These are phyloP conservation scores for Fomitopsis pinicola DNA, from an alignment of 1,284 basidiomycete species.

Conservation along the genomic window DNA sequence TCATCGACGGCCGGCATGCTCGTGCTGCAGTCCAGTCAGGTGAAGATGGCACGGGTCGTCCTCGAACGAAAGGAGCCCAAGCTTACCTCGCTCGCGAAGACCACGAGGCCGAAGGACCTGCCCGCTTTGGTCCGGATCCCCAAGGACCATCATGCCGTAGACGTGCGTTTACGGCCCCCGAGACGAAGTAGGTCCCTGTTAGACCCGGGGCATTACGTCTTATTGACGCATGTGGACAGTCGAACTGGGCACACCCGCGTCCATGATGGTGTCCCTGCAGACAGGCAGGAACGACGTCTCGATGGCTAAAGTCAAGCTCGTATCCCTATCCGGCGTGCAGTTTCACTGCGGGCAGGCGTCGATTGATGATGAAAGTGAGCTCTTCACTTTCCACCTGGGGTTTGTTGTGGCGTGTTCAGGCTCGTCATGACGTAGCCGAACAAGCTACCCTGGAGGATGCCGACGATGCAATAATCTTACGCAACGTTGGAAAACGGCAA, in stretches of 20 bases:
- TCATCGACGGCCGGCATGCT: conserved; percentile 62
- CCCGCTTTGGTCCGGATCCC: conserved; percentile 52
- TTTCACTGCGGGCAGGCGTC: conserved; percentile 46
- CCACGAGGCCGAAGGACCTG: conserved; percentile 21
- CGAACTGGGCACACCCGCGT: conserved; percentile 57
- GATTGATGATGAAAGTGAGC: conserved; percentile 35
- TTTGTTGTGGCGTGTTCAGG: background rate
- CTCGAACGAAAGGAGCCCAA: conserved; percentile 52
- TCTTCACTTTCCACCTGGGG: background rate
- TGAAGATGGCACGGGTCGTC: conserved; percentile 51
- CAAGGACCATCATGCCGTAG: conserved; percentile 52
- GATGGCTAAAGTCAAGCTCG: conserved; percentile 48
- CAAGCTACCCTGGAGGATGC: conserved; percentile 28
- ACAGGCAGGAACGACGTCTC: conserved; percentile 64
- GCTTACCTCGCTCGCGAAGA: conserved; percentile 19
- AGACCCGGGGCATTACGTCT: background rate
- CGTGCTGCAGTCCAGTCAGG: conserved; percentile 54
- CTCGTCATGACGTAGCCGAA: conserved; percentile 6
- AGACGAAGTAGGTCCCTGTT: conserved; percentile 45
- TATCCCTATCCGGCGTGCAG: conserved; percentile 44
- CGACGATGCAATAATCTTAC: conserved; percentile 42
- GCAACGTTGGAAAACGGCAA: conserved; percentile 40
- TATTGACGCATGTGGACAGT: conserved; percentile 37
- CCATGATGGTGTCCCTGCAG: conserved; percentile 49
- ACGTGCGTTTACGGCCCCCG: conserved; percentile 58